phyloP scores from a whole-genome alignment of 2,329 filamentous ascomycete species.

The Pseudogymnoascus destructans region DNA sequence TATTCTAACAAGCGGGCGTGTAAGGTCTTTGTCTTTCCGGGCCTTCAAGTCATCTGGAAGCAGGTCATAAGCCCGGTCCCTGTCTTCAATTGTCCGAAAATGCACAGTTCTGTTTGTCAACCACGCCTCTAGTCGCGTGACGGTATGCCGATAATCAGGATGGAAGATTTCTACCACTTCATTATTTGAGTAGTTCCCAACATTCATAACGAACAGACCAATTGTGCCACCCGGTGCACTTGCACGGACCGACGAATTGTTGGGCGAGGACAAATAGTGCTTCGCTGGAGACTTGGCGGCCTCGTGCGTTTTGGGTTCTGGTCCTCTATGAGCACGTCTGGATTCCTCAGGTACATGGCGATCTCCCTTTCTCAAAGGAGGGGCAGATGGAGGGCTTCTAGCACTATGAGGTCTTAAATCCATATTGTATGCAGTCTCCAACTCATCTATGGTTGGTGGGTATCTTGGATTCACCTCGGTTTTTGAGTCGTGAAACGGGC shows the following conservation, averaged over 20 bases:
- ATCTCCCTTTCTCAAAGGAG: not conserved
- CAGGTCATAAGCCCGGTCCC: not conserved
- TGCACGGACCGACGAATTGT: not conserved
- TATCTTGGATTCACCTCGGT: not conserved
- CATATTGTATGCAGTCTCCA: constrained; percentile 1
- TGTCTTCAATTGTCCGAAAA: not conserved
- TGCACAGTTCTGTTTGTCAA: constrained; percentile 4
- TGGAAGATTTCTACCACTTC: not conserved
- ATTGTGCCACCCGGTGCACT: not conserved
- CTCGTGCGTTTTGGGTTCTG: not conserved
- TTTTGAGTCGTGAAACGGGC: not conserved
- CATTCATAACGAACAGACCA: not conserved
- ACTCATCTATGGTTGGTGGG: not conserved
- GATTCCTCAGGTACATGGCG: not conserved
- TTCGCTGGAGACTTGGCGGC: not conserved
- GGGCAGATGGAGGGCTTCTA: not conserved
- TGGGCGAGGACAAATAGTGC: not conserved
- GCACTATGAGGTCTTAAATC: not conserved
- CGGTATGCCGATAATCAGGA: not conserved
- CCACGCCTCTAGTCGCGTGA: not conserved
- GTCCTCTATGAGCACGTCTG: not conserved
- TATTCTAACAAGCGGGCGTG: not conserved
- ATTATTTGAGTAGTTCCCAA: not conserved
- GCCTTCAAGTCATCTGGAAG: not conserved
- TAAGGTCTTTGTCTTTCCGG: not conserved